Percentiles rank a stretch among this genome's conserved stretches.
Evolutionary conservation across 2,329 filamentous ascomycete species (phyloP).

Genomic region (Taxawa tesnikishii): DNA sequence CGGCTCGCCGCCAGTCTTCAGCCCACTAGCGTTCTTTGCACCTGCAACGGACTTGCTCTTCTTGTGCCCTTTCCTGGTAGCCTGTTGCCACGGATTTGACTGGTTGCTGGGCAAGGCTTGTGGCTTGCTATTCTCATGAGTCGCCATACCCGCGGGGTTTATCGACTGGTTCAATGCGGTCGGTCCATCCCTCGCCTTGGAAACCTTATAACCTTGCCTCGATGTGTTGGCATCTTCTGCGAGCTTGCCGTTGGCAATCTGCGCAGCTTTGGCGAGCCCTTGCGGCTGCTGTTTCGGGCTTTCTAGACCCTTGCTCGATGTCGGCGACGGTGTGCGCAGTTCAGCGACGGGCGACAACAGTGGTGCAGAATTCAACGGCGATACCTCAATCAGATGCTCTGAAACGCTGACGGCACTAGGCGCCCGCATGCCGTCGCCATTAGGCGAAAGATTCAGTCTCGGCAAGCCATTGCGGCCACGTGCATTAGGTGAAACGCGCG

Average conservation of each 20-base stretch:
- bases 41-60: slow-evolving; percentile 20
- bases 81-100: slow-evolving; percentile 14
- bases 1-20: slow-evolving; percentile 24
- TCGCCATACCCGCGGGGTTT: slow-evolving; percentile 9
- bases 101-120: slow-evolving; percentile 1
- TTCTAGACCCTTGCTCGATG: slow-evolving; percentile 43
- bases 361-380: slow-evolving; percentile 14
- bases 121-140: slow-evolving; percentile 3
- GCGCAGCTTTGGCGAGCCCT: slow-evolving; percentile 12
- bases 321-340: slow-evolving; percentile 58
- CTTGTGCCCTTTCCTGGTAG: slow-evolving; percentile 18
- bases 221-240: slow-evolving; percentile 10
- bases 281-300: slow-evolving; percentile 2
- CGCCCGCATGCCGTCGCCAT: slow-evolving; percentile 11
- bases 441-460: slow-evolving; percentile 39
- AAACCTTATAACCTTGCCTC: slow-evolving; percentile 6
- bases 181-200: slow-evolving; percentile 2
- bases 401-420: not conserved
- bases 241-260: slow-evolving; percentile 17
- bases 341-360: slow-evolving; percentile 64
- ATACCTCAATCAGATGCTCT: not conserved
- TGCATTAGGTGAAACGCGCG: slow-evolving; percentile 1
- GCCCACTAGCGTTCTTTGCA: slow-evolving; percentile 13
- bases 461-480: slow-evolving; percentile 35
- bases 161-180: slow-evolving; percentile 11